These are phyloP conservation scores for Chrysoporthe cubensis DNA, from an alignment of 2,329 filamentous ascomycete genomes.

Conservation along the genomic window DNA sequence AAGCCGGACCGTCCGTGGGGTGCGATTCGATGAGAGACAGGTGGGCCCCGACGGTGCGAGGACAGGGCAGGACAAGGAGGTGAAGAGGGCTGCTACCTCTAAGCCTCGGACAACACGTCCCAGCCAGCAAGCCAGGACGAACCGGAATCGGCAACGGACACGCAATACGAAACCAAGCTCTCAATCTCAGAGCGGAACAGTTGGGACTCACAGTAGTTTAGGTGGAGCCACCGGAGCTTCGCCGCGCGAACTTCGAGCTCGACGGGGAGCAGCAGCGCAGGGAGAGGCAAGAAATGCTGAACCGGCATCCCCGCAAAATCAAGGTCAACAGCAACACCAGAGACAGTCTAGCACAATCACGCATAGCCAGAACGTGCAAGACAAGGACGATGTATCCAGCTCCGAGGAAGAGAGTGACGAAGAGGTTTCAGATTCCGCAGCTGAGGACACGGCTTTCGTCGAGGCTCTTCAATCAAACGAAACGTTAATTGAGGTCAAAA, in stretches of 20 bases:
- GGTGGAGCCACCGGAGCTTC: background rate
- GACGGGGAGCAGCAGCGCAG: background rate
- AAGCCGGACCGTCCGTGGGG: slow-evolving; percentile 13
- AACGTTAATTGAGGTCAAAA: background rate
- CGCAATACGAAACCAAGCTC: background rate
- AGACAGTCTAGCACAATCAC: background rate
- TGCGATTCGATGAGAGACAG: background rate
- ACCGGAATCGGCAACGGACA: background rate
- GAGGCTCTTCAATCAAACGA: slow-evolving; percentile 17
- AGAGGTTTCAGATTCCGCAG: background rate
- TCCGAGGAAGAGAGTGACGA: slow-evolving; percentile 4
- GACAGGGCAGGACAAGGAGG: background rate
- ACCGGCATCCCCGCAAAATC: background rate
- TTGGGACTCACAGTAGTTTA: background rate
- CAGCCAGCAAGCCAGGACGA: background rate
- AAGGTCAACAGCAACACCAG: background rate
- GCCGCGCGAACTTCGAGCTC: background rate
- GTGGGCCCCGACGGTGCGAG: background rate
- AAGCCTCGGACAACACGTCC: background rate
- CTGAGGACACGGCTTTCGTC: slow-evolving; percentile 19
- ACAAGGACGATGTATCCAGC: background rate
- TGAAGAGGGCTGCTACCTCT: background rate
- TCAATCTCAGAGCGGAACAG: background rate
- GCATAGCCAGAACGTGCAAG: background rate
- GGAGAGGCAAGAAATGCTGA: background rate